Conservation (phyloP, 2,329 filamentous ascomycete genomes). For the Tolypocladium ovalisporum region DNA sequence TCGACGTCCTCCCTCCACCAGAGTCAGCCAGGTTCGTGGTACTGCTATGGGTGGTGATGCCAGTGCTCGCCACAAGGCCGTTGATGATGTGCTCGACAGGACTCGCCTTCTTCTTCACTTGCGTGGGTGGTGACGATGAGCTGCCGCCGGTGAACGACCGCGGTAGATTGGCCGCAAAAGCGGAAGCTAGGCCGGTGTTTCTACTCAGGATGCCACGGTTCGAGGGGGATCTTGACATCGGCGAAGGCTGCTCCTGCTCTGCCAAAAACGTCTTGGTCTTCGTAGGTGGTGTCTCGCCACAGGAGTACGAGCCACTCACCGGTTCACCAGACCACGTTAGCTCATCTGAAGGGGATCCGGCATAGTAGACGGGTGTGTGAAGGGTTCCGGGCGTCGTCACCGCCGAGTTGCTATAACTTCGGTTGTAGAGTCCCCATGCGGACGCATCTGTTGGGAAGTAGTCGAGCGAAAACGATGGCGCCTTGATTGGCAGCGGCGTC, state of each 20-base stretch:
- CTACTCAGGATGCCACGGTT: constrained; percentile 40
- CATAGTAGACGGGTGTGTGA: constrained; percentile 43
- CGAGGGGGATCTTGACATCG: constrained; percentile 49
- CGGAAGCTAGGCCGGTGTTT: constrained; percentile 44
- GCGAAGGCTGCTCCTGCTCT: constrained; percentile 36
- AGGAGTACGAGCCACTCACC: constrained; percentile 47
- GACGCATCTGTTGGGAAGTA: constrained; percentile 52
- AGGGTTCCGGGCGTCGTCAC: constrained; percentile 46
- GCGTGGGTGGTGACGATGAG: constrained; percentile 33
- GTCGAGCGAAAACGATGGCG: constrained; percentile 54
- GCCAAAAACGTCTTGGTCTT: constrained; percentile 33
- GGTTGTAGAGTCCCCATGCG: constrained; percentile 39
- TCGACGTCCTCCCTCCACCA: constrained; percentile 35
- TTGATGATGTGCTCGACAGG: constrained; percentile 50
- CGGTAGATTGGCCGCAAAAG: constrained; percentile 44
- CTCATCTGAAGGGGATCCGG: constrained; percentile 47
- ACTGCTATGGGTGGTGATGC: constrained; percentile 38
- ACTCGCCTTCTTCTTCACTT: constrained; percentile 42
- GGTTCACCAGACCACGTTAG: constrained; percentile 40
- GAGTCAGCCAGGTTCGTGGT: constrained; percentile 35
- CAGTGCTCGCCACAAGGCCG: constrained; percentile 36
- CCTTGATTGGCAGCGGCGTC: constrained; percentile 54
- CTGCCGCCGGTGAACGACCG: constrained; percentile 27
- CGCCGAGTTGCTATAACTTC: constrained; percentile 42
- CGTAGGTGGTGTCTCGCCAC: constrained; percentile 49